These are phyloP conservation scores for Blastobotrys mokoenaii DNA, from an alignment of 805 yeast species.

Conservation along the genomic window DNA sequence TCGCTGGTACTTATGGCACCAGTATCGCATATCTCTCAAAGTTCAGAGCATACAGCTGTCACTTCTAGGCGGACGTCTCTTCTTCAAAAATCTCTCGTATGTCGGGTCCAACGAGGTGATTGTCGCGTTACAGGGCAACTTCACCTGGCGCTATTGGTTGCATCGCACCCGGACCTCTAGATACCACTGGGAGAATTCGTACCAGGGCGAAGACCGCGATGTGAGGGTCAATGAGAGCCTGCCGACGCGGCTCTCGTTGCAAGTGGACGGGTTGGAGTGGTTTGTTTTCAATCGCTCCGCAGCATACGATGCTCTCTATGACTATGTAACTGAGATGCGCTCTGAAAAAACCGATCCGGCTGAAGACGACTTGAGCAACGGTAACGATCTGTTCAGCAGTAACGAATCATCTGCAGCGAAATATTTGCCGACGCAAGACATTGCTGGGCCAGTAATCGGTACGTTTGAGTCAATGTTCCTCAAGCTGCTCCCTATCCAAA, in stretches of 20 bases:
- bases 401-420: background rate
- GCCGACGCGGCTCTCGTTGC: constrained; percentile 31
- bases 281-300: constrained; percentile 73
- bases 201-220: constrained; percentile 17
- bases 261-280: constrained; percentile 70
- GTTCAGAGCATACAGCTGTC: constrained; percentile 72
- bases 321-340: constrained; percentile 1
- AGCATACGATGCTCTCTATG: constrained; percentile 61
- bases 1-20: constrained; percentile 55
- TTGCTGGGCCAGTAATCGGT: background rate
- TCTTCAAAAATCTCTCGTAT: constrained; percentile 66
- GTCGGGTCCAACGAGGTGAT: constrained; percentile 68
- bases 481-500: constrained; percentile 49
- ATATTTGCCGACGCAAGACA: background rate
- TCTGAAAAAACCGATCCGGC: background rate
- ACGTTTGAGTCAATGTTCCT: constrained; percentile 12
- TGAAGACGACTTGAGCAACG: background rate
- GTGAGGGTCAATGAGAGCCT: constrained; percentile 1
- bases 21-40: constrained; percentile 47
- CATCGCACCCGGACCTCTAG: constrained; percentile 34
- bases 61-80: constrained; percentile 71
- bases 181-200: constrained; percentile 4
- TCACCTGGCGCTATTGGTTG: constrained; percentile 93
- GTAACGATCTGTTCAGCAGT: background rate
- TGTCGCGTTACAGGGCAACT: constrained; percentile 57